These are phyloP conservation scores for Brassica rapa DNA, from an alignment of 345 rosid species.

Conservation along the genomic window DNA sequence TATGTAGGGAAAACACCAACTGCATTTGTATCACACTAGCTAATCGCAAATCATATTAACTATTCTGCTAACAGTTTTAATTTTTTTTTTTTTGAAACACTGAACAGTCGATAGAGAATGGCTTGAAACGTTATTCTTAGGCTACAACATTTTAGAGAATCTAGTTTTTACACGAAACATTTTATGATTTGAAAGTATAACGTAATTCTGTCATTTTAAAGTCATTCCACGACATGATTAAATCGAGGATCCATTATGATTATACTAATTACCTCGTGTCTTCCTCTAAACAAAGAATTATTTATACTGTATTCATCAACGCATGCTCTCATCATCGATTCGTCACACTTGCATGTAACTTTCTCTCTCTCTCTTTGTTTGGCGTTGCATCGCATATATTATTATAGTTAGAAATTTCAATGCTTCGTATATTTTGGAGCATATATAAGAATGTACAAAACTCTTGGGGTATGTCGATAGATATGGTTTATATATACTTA, in stretches of 20 bases:
- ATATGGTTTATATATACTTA: background rate
- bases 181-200: background rate
- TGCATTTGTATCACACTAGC: background rate
- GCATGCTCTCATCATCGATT: no score
- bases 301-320: background rate
- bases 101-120: no score
- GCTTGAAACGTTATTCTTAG: background rate
- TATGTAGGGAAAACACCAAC: background rate
- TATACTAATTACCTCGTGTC: background rate
- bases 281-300: background rate
- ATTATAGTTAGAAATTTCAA: no score
- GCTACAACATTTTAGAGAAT: background rate
- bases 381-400: no score
- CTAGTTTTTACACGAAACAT: background rate
- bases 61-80: background rate
- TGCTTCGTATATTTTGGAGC: background rate
- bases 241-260: background rate
- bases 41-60: background rate
- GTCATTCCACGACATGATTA: background rate
- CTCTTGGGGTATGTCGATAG: background rate
- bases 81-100: no score
- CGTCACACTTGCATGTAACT: no score
- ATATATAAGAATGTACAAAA: background rate
- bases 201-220: background rate
- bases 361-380: no score